Percentiles rank a stretch among this genome's conserved stretches.
Conservation (phyloP, 139 green algal genomes). For the Nannochloris sp. region DNA sequence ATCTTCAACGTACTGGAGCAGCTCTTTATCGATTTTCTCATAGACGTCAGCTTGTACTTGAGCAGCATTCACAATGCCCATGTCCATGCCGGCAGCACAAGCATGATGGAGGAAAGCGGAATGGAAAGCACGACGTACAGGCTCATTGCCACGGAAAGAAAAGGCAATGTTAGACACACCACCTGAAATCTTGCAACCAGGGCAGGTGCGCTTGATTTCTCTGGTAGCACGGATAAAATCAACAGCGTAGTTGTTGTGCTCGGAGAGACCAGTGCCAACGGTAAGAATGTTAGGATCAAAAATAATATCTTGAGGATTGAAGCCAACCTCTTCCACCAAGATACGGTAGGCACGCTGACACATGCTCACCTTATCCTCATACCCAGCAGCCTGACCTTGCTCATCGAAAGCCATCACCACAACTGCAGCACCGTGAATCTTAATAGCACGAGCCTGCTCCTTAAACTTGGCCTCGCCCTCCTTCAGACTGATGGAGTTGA, state of each 20-base stretch:
- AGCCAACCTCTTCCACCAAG: conserved; percentile 91
- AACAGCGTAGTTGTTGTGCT: conserved; percentile 99
- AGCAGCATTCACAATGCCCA: conserved; percentile 97
- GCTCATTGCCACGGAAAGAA: conserved; percentile 95
- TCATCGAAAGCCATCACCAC: conserved; percentile 99
- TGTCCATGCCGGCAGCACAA: conserved; percentile 96
- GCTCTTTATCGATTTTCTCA: conserved; percentile 96
- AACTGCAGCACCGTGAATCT: conserved; percentile 85
- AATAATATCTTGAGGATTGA: conserved; percentile 95
- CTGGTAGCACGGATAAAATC: conserved; percentile 92
- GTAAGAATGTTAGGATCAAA: conserved; percentile 99
- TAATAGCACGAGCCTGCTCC: conserved; percentile 67
- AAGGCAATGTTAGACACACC: conserved; percentile 99
- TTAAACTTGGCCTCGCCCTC: conserved; percentile 93
- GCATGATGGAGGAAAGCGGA: conserved; percentile 91
- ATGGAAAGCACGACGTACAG: conserved; percentile 91
- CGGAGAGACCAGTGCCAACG: conserved; percentile 88
- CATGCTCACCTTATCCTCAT: conserved; percentile 82
- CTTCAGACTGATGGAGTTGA: conserved; percentile 98
- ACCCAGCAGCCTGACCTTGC: conserved; percentile 71
- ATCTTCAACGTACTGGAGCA: conserved; percentile 94
- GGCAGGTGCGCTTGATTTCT: conserved; percentile 94
- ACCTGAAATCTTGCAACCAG: conserved; percentile 89
- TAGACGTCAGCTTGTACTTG: conserved; percentile 92
- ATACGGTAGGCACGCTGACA: conserved; percentile 91